These are phyloP conservation scores for Hortiboletus campestris DNA, from an alignment of 768 basidiomycete species.

Conservation along the genomic window DNA sequence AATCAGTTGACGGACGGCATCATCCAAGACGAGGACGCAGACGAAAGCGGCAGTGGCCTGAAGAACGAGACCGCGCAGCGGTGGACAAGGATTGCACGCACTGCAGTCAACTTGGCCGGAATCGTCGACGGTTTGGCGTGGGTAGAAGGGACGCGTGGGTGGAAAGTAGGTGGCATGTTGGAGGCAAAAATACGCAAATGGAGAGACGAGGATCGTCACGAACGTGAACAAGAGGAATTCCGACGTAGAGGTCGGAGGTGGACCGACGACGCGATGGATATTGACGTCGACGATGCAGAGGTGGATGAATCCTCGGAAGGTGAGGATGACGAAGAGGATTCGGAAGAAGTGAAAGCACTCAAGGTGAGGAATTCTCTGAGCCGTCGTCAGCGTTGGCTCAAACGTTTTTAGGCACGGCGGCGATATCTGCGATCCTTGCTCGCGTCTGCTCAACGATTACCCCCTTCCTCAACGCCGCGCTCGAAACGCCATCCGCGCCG, in stretches of 20 bases:
- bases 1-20: constrained; percentile 67
- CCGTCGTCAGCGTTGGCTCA: constrained; percentile 8
- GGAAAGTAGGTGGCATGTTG: constrained; percentile 63
- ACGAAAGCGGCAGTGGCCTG: constrained; percentile 28
- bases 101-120: constrained; percentile 63
- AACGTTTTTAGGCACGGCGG: constrained; percentile 57
- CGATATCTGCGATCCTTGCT: constrained; percentile 72
- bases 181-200: constrained; percentile 67
- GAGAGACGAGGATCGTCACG: constrained; percentile 67
- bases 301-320: constrained; percentile 45
- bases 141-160: constrained; percentile 56
- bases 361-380: constrained; percentile 51
- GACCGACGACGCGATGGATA: constrained; percentile 70
- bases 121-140: constrained; percentile 76
- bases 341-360: constrained; percentile 71
- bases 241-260: constrained; percentile 59
- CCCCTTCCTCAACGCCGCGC: constrained; percentile 29
- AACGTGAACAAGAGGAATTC: constrained; percentile 65
- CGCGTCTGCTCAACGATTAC: constrained; percentile 38
- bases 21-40: constrained; percentile 76
- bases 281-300: constrained; percentile 56
- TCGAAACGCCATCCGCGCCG: constrained; percentile 29
- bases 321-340: constrained; percentile 64
- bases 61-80: constrained; percentile 49
- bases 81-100: constrained; percentile 75